A percentile compares a stretch with the other conserved stretches of the same genome.
phyloP scores from a whole-genome alignment of 2,329 filamentous ascomycete genomes.

The Phoma herbarum region DNA sequence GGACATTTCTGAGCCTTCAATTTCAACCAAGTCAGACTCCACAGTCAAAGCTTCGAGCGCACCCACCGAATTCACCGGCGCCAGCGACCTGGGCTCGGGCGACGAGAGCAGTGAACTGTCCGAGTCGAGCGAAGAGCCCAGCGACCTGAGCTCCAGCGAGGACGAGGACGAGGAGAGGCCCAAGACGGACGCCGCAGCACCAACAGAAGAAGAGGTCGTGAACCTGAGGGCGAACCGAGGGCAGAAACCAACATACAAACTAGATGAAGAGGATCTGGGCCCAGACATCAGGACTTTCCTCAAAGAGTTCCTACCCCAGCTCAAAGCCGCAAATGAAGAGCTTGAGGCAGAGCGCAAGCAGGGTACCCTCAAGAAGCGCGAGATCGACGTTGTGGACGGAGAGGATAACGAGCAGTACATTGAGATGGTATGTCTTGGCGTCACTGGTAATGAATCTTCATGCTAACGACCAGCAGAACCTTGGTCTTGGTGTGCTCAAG shows the following conservation, averaged over 20 bases:
- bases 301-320: constrained; percentile 53
- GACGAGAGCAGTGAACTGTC: constrained; percentile 44
- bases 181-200: constrained; percentile 17
- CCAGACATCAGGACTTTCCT: constrained; percentile 49
- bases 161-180: constrained; percentile 32
- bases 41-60: constrained; percentile 29
- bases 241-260: constrained; percentile 45
- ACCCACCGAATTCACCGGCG: constrained; percentile 27
- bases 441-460: background rate
- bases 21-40: constrained; percentile 28
- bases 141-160: constrained; percentile 47
- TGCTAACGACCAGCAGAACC: constrained; percentile 38
- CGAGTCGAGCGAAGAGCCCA: constrained; percentile 51
- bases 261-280: constrained; percentile 35
- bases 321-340: constrained; percentile 55
- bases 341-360: constrained; percentile 52
- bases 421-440: constrained; percentile 48
- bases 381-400: constrained; percentile 49
- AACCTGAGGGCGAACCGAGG: constrained; percentile 44
- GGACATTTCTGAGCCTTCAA: constrained; percentile 34
- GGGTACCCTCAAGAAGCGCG: constrained; percentile 49
- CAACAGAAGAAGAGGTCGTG: constrained; percentile 28
- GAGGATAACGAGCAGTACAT: constrained; percentile 47
- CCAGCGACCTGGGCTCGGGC: constrained; percentile 34
- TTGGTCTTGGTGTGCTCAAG: constrained; percentile 59